Conservation (phyloP, 345 rosid genomes). For the Salix exigua region DNA sequence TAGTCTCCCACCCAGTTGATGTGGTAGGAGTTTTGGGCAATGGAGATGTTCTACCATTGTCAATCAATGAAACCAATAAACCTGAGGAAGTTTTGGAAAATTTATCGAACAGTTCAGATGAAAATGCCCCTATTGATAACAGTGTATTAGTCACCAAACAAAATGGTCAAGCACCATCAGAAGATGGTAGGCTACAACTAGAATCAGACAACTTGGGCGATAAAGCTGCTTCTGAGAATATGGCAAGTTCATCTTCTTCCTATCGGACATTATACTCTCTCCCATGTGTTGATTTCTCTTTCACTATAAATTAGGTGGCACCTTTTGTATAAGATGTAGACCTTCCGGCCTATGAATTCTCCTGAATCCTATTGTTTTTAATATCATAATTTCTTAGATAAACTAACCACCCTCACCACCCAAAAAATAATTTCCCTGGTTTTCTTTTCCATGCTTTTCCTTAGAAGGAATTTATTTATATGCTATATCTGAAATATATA, state of each 20-base stretch:
- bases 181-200: constrained; percentile 33
- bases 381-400: background rate
- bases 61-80: constrained; percentile 20
- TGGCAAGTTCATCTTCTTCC: constrained; percentile 48
- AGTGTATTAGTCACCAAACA: constrained; percentile 32
- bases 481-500: constrained; percentile 13
- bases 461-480: constrained; percentile 9
- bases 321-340: background rate
- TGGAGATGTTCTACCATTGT: constrained; percentile 22
- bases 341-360: background rate
- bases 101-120: constrained; percentile 30
- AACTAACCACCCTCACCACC: background rate
- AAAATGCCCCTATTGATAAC: constrained; percentile 29
- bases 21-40: constrained; percentile 24
- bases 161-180: constrained; percentile 38
- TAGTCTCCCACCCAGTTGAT: constrained; percentile 40
- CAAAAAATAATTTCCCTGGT: background rate
- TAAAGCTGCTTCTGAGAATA: constrained; percentile 47
- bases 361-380: background rate
- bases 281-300: background rate
- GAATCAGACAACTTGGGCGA: constrained; percentile 39
- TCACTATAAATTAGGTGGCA: background rate
- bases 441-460: background rate
- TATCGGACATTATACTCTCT: constrained; percentile 4
- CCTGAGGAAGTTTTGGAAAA: constrained; percentile 36